Evolutionary conservation across 176 grass and related monocot species (phyloP).

Genomic region (Hordeum vulgare): DNA sequence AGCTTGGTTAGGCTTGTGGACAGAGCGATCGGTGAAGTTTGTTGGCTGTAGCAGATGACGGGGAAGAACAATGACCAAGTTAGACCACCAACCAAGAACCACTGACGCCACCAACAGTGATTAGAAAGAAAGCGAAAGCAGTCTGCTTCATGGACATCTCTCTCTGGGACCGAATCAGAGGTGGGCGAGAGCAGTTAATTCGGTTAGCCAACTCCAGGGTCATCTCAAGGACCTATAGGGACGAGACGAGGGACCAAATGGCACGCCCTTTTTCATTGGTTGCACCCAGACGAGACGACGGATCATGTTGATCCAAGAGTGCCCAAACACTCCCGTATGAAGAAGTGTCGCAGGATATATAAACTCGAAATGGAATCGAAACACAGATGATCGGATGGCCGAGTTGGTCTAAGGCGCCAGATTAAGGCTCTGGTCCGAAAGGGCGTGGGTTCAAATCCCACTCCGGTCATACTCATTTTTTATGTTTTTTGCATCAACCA

Average conservation of each 20-base stretch:
- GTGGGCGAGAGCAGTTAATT: constrained; percentile 2
- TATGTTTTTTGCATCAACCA: too few relatives aligned
- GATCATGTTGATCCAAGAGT: background rate
- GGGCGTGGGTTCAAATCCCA: constrained; percentile 82
- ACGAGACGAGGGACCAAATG: too few relatives aligned
- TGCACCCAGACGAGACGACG: background rate
- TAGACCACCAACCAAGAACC: background rate
- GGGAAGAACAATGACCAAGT: background rate
- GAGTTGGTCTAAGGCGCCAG: constrained; percentile 90
- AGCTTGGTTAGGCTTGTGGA: background rate
- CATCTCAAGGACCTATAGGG: too few relatives aligned
- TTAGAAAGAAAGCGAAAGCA: background rate
- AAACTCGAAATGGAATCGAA: background rate
- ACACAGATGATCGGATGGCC: constrained; percentile 31
- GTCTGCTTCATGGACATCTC: background rate
- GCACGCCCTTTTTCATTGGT: background rate
- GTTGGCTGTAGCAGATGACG: background rate
- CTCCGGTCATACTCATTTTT: too few relatives aligned
- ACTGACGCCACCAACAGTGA: background rate
- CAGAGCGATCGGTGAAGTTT: background rate
- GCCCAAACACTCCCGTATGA: background rate
- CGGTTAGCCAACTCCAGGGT: constrained; percentile 24
- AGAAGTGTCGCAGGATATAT: too few relatives aligned
- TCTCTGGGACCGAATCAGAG: background rate
- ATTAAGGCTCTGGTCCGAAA: constrained; percentile 75